These are phyloP conservation scores for Aureobasidium sp. DNA, from an alignment of 2,329 filamentous ascomycete genomes.

Conservation along the genomic window DNA sequence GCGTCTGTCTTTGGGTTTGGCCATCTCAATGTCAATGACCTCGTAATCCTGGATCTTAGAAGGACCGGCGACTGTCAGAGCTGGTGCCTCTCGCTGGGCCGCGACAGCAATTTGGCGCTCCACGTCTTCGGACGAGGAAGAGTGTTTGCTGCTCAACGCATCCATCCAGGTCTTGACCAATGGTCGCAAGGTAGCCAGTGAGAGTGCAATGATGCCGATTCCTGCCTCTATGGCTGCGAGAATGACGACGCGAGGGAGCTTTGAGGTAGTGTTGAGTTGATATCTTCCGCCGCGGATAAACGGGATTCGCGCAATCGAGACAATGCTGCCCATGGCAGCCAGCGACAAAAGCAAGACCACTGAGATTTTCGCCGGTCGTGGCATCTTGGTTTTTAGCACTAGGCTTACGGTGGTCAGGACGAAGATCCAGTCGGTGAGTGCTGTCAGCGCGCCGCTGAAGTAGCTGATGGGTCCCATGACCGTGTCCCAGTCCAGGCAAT, in stretches of 20 bases:
- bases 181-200: conserved; percentile 15
- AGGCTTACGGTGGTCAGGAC: conserved; percentile 35
- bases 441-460: conserved; percentile 29
- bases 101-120: background rate
- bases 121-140: background rate
- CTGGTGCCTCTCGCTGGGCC: background rate
- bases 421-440: conserved; percentile 31
- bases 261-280: conserved; percentile 23
- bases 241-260: conserved; percentile 23
- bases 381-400: conserved; percentile 36
- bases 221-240: conserved; percentile 29
- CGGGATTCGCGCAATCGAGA: conserved; percentile 24
- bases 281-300: conserved; percentile 20
- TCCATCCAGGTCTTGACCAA: conserved; percentile 19
- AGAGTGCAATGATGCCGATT: conserved; percentile 24
- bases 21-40: background rate
- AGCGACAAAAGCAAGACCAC: conserved; percentile 36
- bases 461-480: conserved; percentile 20
- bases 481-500: conserved; percentile 16
- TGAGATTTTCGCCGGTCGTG: conserved; percentile 36
- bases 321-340: conserved; percentile 25
- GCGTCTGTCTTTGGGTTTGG: background rate
- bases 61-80: background rate
- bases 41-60: background rate
- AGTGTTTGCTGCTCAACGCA: background rate